Conservation (phyloP, 116 monocot genomes). For the Iris pallida region DNA sequence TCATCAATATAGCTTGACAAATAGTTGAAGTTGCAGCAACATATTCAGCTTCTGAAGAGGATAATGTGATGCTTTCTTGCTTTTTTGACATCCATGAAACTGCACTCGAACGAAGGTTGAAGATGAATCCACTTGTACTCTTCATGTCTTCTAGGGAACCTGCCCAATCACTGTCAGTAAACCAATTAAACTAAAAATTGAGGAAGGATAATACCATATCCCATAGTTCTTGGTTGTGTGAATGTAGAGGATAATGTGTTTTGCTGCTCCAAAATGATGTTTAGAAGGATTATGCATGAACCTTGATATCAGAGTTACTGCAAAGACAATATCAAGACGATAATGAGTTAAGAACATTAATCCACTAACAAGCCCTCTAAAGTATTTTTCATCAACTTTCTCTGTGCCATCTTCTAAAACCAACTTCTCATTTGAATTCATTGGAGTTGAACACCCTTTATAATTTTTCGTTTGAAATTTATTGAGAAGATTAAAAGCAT, state of each 20-base stretch:
- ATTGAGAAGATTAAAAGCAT: constrained; percentile 2
- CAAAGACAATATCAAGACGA: neutral
- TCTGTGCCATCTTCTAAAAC: neutral
- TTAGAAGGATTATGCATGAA: constrained; percentile 10
- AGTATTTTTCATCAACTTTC: neutral
- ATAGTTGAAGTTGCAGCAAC: neutral
- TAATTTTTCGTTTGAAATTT: neutral
- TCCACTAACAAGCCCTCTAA: neutral
- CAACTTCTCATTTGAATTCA: constrained; percentile 12
- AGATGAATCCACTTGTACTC: neutral
- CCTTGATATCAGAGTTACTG: neutral
- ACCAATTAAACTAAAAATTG: neutral
- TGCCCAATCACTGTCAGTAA: constrained; percentile 2
- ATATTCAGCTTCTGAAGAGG: constrained; percentile 7
- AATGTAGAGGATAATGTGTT: neutral
- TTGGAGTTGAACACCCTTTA: neutral
- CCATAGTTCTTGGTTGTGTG: neutral
- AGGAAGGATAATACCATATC: neutral
- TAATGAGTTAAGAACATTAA: constrained; percentile 1
- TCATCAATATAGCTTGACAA: constrained; percentile 9
- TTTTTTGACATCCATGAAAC: constrained; percentile 3
- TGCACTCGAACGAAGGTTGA: neutral
- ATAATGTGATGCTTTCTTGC: neutral
- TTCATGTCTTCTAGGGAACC: neutral
- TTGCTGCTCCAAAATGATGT: constrained; percentile 3